phyloP scores from a whole-genome alignment of 169 alveolate genomes.

The Babesia caballi region DNA sequence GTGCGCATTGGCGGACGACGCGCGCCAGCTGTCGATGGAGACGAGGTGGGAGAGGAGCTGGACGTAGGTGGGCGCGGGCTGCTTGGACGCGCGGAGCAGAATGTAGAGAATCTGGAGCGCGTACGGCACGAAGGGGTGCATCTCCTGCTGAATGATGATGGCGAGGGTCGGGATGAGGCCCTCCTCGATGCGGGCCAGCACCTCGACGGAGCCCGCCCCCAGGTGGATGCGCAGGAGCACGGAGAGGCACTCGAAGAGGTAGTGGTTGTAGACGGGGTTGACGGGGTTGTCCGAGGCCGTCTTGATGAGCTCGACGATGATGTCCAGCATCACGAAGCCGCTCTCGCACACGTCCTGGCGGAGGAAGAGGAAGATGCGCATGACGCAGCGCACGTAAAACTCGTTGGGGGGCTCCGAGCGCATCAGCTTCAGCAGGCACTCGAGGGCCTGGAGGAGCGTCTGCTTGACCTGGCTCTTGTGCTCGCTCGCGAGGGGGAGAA shows the following conservation, averaged over 20 bases:
- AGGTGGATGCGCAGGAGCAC: constrained; percentile 54
- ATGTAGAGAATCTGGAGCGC: constrained; percentile 67
- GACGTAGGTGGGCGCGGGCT: constrained; percentile 59
- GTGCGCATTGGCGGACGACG: constrained; percentile 71
- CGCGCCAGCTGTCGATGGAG: constrained; percentile 66
- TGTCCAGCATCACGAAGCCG: constrained; percentile 57
- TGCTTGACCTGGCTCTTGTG: constrained; percentile 36
- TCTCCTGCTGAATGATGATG: constrained; percentile 71
- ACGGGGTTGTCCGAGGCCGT: constrained; percentile 76
- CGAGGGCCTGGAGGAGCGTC: constrained; percentile 50
- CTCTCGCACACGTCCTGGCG: constrained; percentile 45
- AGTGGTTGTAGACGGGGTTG: constrained; percentile 81
- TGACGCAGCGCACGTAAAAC: constrained; percentile 55
- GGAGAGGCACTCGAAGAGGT: constrained; percentile 75
- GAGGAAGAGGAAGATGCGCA: constrained; percentile 48
- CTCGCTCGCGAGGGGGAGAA: constrained; percentile 18
- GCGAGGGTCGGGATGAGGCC: constrained; percentile 68
- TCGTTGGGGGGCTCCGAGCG: constrained; percentile 40
- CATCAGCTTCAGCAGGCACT: constrained; percentile 42
- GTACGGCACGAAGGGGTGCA: constrained; percentile 80
- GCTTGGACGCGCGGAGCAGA: constrained; percentile 42
- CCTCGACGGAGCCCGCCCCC: constrained; percentile 37
- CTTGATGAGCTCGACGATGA: constrained; percentile 59
- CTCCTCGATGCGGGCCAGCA: constrained; percentile 63
- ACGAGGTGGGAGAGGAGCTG: constrained; percentile 63